Base-by-base conservation (phyloP, 768 basidiomycete genomes). In the Hypholoma sublateritium region DNA sequence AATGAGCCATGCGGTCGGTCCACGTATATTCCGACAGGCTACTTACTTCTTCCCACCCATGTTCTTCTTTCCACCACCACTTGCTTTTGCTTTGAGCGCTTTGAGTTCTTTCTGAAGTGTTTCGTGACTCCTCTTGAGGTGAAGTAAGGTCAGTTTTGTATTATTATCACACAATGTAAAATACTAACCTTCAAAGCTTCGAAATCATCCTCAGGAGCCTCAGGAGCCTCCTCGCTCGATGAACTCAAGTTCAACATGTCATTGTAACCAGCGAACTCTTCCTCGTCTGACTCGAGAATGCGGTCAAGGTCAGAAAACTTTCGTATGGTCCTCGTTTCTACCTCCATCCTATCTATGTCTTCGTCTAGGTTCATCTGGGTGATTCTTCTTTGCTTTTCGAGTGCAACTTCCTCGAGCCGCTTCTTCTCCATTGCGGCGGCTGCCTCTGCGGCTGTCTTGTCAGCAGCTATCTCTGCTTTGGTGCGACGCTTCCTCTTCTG, bases 41-140 rank as follows among this genome's bases (percentile, higher is more conserved):
- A 58, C 54, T 24, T 51, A 55, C 58, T 59, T 62, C 47, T 62
- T 62, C 51, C 61, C 61, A 55, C 55, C 61, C 42, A 3, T 32
- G 14, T 17, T 49, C 32, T 59, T 59, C 58, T 59, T 56, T 36
- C 45, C 25, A 50, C 47, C 51, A 57, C 44, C 43, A 28, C 25
- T 21, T 24, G 21, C 9, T 14, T 34, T 22, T 12, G 28, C 52
- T 36, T 58, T 35, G 39, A 61, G 56, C 1, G 49, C 43, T 11
- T 55, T 43, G 39, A 61, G 17, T 21, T 49, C 3, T 21, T 54
- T 4, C 24, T 54, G 47, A 46, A 60, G 50, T 22, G 32, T 25
- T 41, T 48, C 19, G 34, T 52, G 1, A 28, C 13, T n/a, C 21
- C 13, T n/a, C 48, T 49, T 4, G 24, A 35, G n/a, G 21, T 47